Conservation (phyloP, 352 stramenopile species). For the Globisporangium nagaii region DNA sequence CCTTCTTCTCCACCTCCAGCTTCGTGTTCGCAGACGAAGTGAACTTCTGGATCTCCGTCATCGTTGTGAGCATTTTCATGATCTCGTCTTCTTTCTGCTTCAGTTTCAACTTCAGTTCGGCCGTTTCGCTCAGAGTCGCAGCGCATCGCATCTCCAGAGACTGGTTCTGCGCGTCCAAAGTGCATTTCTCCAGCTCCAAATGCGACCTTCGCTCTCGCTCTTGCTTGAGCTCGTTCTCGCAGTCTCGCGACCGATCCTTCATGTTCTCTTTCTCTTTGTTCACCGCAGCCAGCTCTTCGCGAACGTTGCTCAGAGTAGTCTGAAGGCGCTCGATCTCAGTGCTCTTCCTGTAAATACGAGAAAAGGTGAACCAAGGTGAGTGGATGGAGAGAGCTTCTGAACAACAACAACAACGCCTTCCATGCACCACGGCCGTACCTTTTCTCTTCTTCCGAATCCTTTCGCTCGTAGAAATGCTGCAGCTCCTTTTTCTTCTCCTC, state of each 20-base stretch:
- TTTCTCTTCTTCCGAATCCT: constrained; percentile 45
- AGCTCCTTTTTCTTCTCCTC: constrained; percentile 67
- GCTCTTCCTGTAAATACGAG: constrained; percentile 28
- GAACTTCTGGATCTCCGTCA: constrained; percentile 77
- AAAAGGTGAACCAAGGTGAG: not conserved
- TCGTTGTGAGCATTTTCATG: constrained; percentile 52
- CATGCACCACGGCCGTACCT: constrained; percentile 13
- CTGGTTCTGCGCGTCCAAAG: constrained; percentile 47
- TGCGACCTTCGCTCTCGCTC: constrained; percentile 49
- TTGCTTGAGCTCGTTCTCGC: constrained; percentile 39
- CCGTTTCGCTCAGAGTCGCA: constrained; percentile 24
- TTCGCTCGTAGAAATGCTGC: constrained; percentile 55
- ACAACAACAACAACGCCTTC: not conserved
- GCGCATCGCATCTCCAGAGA: constrained; percentile 43
- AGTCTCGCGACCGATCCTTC: constrained; percentile 30
- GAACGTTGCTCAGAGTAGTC: constrained; percentile 32
- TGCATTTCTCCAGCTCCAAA: constrained; percentile 61
- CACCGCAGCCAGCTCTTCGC: constrained; percentile 41
- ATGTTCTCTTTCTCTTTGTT: constrained; percentile 48
- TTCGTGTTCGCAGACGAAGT: constrained; percentile 57
- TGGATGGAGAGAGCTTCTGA: no score
- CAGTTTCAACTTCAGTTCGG: constrained; percentile 52
- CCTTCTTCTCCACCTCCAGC: constrained; percentile 62
- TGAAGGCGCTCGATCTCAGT: constrained; percentile 50
- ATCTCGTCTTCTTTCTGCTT: constrained; percentile 68